phyloP scores from a whole-genome alignment of 2,329 filamentous ascomycete species.

The Blastomyces emzantsi region DNA sequence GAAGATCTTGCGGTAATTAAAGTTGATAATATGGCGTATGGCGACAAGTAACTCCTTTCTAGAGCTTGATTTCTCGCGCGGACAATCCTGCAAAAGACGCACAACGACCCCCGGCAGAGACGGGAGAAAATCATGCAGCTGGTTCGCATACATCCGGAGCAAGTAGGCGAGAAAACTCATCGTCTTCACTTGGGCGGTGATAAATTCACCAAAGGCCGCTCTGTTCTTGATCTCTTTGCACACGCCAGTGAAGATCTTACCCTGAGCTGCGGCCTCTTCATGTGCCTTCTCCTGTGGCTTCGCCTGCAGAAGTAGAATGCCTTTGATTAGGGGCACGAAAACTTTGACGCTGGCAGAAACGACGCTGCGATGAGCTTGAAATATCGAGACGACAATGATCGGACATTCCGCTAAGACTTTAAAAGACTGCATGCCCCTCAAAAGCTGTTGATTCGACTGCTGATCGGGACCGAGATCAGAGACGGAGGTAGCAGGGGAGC shows the following conservation, averaged over 20 bases:
- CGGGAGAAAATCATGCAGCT: constrained; percentile 78
- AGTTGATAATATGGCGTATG: constrained; percentile 97
- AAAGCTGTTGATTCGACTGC: constrained; percentile 68
- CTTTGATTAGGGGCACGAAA: constrained; percentile 91
- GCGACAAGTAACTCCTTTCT: constrained; percentile 93
- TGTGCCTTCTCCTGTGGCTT: constrained; percentile 91
- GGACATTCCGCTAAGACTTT: constrained; percentile 96
- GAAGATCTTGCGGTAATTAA: constrained; percentile 95
- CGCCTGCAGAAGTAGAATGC: constrained; percentile 77
- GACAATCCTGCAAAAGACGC: constrained; percentile 83
- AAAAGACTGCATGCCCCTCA: constrained; percentile 97
- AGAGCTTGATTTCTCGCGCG: constrained; percentile 83
- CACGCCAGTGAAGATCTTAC: constrained; percentile 82
- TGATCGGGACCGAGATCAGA: constrained; percentile 75
- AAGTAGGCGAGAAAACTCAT: constrained; percentile 98
- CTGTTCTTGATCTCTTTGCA: constrained; percentile 90
- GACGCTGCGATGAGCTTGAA: constrained; percentile 77
- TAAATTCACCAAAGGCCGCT: constrained; percentile 91
- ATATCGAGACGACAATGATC: constrained; percentile 97
- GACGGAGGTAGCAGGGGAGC: constrained; percentile 75
- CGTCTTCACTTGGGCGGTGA: constrained; percentile 96
- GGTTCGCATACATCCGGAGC: constrained; percentile 74
- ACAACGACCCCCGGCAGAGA: constrained; percentile 84
- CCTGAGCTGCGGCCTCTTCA: constrained; percentile 66
- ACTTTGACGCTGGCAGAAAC: constrained; percentile 78